Evolutionary conservation across 371 early-diverging fungal species (phyloP), one percentile per base, ranked within the genome.

Genomic region (Actinomortierella wolfii): DNA sequence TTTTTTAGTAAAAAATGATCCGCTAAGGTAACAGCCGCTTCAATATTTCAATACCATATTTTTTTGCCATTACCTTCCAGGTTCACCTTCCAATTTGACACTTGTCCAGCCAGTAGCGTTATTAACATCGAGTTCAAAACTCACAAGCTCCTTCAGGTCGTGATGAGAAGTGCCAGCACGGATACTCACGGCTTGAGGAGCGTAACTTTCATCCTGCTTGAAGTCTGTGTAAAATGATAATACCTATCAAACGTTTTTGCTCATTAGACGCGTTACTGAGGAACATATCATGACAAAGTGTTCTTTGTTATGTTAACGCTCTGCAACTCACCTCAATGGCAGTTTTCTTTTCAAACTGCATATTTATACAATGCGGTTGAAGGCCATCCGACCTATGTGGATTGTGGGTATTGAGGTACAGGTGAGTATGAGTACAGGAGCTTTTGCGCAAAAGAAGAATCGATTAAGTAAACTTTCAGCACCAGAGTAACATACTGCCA

Each of bases 131-230:
- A 92, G 78, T 29, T 84, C 84, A 0, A 86, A 34, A n/a, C 59
- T 69, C 9, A 69, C 68, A 9, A 91, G 64, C 28, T 85, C 83
- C 79, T 88, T 67, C 51, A 92, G 77, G 55, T 90, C 92, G 28
- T 90, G 83, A 17, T 77, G 67, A n/a, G 81, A 85, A 25, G 86
- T 88, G 1, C 97, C 97, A 4, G 88, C 90, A 25, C 88, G 76
- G 18, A 97, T 76, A 20, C 81, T 77, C 5, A 96, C 78, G 34
- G 80, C 78, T 62, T 85, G 82, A 2, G 98, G 97, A 2, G 96
- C 94, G 77, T 98, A 98, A 59, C 91, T 92, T 61, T 97, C 97
- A 67, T 98, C 98, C 65, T 89, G 87, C 51, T 83, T 83, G 56
- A 71, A 86, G 63, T 94, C 93, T 42, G 93, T 76, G 66, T 88